Base-by-base conservation (phyloP, 129 eudicot genomes). In the Rutidosis leptorrhynchoides region DNA sequence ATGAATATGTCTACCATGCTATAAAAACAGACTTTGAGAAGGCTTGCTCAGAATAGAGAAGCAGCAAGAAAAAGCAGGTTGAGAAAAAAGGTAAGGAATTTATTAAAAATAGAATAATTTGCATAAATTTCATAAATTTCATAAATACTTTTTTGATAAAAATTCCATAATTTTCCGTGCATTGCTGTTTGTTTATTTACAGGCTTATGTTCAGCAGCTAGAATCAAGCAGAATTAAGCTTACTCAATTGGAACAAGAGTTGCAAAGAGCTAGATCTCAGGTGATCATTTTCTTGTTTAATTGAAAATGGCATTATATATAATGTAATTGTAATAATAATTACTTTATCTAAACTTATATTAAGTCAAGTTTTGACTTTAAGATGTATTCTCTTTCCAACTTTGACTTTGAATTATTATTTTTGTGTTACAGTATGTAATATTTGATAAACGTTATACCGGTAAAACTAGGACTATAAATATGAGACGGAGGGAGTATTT, bases 31-130 rank as follows among this genome's bases (percentile, higher is more conserved):
- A 94, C 97, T 54, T 68, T 94, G 68, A 86, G 97, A 82, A 86
- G 97, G 74, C 95, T 94, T 71, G 97, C 99, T 79, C 97, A 89
- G 78, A 94, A 94, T 85, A 86, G 99, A 74, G 97, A 94, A 69
- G 97, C 97, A 81, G 97, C 97, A 42, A 83, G 95, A 80, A 94
- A 89, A 79, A 94, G 97, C 88, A 94, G 99, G 82, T 88, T 94
- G 59, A 84, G 97, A 77, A 89, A 89, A 78, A 89, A 94, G 95
- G 99, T 83, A 77, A 23, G 71, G 64, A 71, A 35, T 71, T 72
- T 58, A 59, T 71, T 63, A 72, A 65, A 71, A 71, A 48, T 52
- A 71, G 77, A 71, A 78, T 32, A 59, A 37, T 75, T 67, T 60
- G 64, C 62, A 35, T 35, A 75, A 40, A 6, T 68, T 75, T 75